These are phyloP conservation scores for Senna siamea DNA, from an alignment of 306 rosid species.

Conservation along the genomic window DNA sequence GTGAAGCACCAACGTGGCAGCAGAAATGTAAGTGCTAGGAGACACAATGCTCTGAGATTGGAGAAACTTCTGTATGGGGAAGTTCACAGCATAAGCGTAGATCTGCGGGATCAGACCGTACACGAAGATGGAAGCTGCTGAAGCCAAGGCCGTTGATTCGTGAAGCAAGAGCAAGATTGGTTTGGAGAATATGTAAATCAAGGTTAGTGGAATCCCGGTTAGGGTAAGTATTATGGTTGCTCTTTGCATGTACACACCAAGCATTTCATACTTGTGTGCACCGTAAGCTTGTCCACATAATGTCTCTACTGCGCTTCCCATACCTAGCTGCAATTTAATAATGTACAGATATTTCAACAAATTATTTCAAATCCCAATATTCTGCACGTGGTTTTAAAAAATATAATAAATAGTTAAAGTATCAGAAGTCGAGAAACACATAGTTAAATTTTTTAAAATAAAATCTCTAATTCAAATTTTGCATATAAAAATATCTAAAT, in stretches of 20 bases:
- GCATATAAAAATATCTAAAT: no score
- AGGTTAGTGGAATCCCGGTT: conserved; percentile 53
- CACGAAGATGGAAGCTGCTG: conserved; percentile 59
- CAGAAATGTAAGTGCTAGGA: conserved; percentile 68
- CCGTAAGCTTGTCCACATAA: conserved; percentile 84
- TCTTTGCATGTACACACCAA: conserved; percentile 73
- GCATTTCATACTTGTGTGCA: conserved; percentile 62
- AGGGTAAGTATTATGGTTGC: conserved; percentile 52
- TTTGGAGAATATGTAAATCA: conserved; percentile 51
- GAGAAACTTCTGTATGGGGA: conserved; percentile 80
- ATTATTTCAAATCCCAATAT: no score
- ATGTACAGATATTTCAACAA: no score
- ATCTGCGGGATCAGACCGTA: conserved; percentile 82
- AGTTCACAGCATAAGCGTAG: conserved; percentile 73
- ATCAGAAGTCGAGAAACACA: no score
- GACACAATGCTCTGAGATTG: conserved; percentile 75
- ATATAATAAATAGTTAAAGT: no score
- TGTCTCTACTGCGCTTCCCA: conserved; percentile 92
- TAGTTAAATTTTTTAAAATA: no score
- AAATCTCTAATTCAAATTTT: no score
- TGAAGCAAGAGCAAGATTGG: conserved; percentile 54
- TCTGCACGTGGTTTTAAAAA: no score
- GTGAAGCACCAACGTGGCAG: conserved; percentile 51
- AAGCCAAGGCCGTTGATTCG: conserved; percentile 45
- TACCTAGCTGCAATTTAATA: conserved; percentile 56